A percentile compares a stretch with the other conserved stretches of the same genome.
Evolutionary conservation across 2,329 filamentous ascomycete genomes (phyloP).

Genomic region (Alternaria novae-zelandiae): DNA sequence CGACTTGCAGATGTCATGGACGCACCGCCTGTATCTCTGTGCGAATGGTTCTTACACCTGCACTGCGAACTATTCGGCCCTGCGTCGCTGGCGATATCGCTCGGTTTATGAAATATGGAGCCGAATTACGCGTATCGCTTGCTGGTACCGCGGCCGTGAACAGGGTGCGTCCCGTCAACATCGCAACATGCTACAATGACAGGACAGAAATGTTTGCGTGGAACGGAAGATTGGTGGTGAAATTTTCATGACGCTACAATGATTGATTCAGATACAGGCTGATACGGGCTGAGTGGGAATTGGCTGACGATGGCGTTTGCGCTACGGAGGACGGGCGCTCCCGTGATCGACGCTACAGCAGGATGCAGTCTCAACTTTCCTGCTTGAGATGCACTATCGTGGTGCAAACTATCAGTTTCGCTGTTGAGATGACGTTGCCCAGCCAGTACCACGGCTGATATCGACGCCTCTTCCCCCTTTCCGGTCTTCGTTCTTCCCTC

Average conservation of each 20-base stretch:
- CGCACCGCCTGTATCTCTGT: background rate
- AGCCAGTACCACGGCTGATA: background rate
- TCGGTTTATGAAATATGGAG: background rate
- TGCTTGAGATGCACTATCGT: background rate
- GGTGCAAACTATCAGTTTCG: background rate
- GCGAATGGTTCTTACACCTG: background rate
- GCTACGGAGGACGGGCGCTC: constrained; percentile 20
- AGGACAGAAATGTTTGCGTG: background rate
- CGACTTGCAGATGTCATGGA: background rate
- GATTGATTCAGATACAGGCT: constrained; percentile 1
- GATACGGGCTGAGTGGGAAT: background rate
- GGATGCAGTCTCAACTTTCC: background rate
- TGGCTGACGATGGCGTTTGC: constrained; percentile 4
- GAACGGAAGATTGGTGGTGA: background rate
- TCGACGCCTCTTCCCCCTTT: background rate
- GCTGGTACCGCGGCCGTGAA: background rate
- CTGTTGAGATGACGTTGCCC: background rate
- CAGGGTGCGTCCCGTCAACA: background rate
- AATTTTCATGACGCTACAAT: background rate
- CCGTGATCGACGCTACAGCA: constrained; percentile 23
- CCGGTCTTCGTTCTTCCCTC: background rate
- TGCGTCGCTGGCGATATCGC: background rate
- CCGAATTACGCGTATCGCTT: constrained; percentile 7
- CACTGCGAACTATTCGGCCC: background rate
- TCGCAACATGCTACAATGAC: background rate